A percentile compares a stretch with the other conserved stretches of the same genome.
phyloP scores from a whole-genome alignment of 495 filamentous ascomycete species.

The Talaromyces nanjingensis region DNA sequence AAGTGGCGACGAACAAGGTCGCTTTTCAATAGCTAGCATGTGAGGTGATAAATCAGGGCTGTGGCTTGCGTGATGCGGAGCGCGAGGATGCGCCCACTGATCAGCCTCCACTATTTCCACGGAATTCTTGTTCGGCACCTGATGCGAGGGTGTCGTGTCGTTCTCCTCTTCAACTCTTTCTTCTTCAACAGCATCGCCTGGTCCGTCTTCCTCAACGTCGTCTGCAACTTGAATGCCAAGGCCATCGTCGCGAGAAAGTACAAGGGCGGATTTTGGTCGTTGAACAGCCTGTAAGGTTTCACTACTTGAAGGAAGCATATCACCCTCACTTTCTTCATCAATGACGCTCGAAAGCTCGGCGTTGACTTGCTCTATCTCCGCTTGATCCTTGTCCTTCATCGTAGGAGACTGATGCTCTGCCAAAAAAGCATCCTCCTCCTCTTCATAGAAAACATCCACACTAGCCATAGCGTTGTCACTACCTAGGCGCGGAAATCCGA shows the following conservation, averaged over 20 bases:
- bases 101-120: constrained; percentile 28
- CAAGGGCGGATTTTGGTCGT: background rate
- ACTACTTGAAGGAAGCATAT: constrained; percentile 4
- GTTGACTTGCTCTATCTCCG: background rate
- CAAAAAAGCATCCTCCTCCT: constrained; percentile 72
- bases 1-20: constrained; percentile 43
- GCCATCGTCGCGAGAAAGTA: background rate
- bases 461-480: constrained; percentile 64
- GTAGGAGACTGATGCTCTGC: constrained; percentile 31
- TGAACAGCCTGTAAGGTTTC: constrained; percentile 1
- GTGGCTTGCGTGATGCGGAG: background rate
- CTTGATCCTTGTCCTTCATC: constrained; percentile 10
- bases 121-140: constrained; percentile 13
- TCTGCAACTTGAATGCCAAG: constrained; percentile 7
- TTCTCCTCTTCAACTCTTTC: background rate
- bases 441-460: constrained; percentile 89
- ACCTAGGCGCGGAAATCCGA: constrained; percentile 46
- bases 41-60: constrained; percentile 40
- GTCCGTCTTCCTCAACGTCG: constrained; percentile 2
- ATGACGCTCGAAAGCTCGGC: constrained; percentile 2
- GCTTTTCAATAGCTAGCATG: constrained; percentile 37
- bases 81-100: constrained; percentile 17
- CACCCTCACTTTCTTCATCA: constrained; percentile 14
- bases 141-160: background rate
- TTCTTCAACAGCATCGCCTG: background rate